Evolutionary conservation across 1,139 yeast genomes (phyloP), one percentile per base, ranked within the genome.

Genomic region (Lodderomyces orthopsilosis): DNA sequence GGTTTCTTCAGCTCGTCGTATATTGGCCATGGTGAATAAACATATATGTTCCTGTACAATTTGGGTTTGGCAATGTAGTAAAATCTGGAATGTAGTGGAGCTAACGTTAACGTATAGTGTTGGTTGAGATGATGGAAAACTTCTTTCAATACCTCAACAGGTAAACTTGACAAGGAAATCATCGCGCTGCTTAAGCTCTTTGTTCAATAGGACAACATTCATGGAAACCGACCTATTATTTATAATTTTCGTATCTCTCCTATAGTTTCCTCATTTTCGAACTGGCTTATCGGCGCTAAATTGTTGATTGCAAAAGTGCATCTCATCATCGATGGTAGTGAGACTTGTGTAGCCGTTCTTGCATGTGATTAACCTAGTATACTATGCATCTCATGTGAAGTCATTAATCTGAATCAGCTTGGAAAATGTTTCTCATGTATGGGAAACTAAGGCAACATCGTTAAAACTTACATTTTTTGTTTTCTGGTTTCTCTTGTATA

Each of bases 41-140:
- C 26, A 34, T 34, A 13, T 19, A 34, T 34, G 26, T 21, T 21
- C 12, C 26, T 34, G 26, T 34, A 34, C 17, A 34, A 34, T 22
- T 34, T 34, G 24, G 24, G 24, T 12, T 34, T 19, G 17, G 26
- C 37, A 34, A 34, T 21, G 24, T 19, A n/a, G 26, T 34, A 21
- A 19, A 34, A 34, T n/a, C 12, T 34, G 37, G 37, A 34, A 19
- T 34, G 37, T 21, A 34, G 12, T 34, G 37, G 26, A 6, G 26
- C 26, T 10, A 34, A n/a, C 15, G 24, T n/a, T 21, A 34, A 18
- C 12, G 17, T 9, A n/a, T 21, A n/a, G 37, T 34, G 37, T 7
- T 34, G 37, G 15, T 34, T 21, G 37, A 34, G 37, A 10, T 34
- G 37, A 34, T 34, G 37, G 26, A 34, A 22, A 19, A 34, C 17